These are phyloP conservation scores for Penicillium robsamsonii DNA, from an alignment of 495 filamentous ascomycete species.

Conservation along the genomic window DNA sequence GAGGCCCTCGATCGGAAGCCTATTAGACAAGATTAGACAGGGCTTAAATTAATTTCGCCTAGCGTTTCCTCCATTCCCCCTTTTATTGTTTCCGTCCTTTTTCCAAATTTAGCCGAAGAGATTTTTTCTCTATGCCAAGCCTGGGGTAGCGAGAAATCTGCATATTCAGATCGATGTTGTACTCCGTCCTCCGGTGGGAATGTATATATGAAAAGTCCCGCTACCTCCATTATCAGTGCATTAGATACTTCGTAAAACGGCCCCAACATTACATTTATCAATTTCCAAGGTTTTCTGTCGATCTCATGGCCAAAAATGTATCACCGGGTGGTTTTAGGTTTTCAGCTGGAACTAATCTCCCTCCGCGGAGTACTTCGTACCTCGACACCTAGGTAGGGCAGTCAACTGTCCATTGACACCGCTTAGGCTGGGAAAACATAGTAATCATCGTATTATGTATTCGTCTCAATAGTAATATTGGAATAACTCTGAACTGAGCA, in stretches of 20 bases:
- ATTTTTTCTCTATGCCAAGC: not conserved
- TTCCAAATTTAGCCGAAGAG: not conserved
- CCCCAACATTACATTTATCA: not conserved
- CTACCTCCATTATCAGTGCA: not conserved
- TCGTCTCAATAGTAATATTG: too few species aligned
- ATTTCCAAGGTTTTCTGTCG: not conserved
- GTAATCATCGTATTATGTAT: too few species aligned
- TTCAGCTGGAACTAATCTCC: not conserved
- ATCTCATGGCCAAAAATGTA: not conserved
- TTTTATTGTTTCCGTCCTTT: conserved; percentile 3
- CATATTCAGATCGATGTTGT: not conserved
- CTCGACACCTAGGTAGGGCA: too few species aligned
- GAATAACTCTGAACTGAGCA: too few species aligned
- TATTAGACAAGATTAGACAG: not conserved
- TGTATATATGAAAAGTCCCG: not conserved
- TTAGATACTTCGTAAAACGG: not conserved
- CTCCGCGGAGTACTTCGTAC: too few species aligned
- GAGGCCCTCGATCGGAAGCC: not conserved
- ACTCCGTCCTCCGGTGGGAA: not conserved
- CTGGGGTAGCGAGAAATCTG: not conserved
- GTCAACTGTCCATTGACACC: too few species aligned
- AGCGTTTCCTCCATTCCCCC: too few species aligned
- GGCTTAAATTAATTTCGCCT: not conserved
- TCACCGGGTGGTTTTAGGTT: not conserved
- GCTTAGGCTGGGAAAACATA: too few species aligned